Evolutionary conservation across 176 grass and related monocot genomes (phyloP).

Genomic region (Carex parvula): DNA sequence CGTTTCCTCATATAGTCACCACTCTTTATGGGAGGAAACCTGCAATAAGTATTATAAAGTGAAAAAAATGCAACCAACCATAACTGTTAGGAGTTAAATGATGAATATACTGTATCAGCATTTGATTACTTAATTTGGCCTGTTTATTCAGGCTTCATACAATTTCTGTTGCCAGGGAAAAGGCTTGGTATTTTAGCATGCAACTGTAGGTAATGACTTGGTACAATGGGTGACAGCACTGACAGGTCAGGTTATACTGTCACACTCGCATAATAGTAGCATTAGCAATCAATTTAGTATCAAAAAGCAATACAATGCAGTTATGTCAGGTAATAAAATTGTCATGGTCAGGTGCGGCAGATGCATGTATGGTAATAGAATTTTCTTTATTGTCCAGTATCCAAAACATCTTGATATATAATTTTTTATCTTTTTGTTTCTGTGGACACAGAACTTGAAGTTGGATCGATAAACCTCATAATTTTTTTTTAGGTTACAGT

Average conservation of each 20-base stretch:
- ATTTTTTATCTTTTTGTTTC: background rate
- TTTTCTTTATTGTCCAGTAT: too few relatives aligned
- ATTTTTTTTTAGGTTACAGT: too few relatives aligned
- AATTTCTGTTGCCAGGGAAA: background rate
- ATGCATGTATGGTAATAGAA: background rate
- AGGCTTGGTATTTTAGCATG: background rate
- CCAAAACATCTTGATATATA: background rate
- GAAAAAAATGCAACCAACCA: too few relatives aligned
- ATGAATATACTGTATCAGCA: background rate
- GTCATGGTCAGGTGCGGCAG: background rate
- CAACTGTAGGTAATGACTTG: background rate
- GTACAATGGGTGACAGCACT: background rate
- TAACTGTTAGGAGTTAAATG: background rate
- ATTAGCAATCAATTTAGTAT: background rate
- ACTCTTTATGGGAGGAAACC: too few relatives aligned
- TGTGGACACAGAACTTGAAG: too few relatives aligned
- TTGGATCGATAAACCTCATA: too few relatives aligned
- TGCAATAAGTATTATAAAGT: too few relatives aligned
- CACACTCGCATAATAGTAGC: background rate
- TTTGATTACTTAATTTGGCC: background rate
- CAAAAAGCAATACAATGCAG: background rate
- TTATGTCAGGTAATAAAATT: background rate
- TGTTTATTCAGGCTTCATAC: background rate
- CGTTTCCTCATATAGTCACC: too few relatives aligned
- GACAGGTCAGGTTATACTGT: background rate